Evolutionary conservation across 345 rosid species (phyloP), one percentile per base, ranked within the genome.

Genomic region (Lepidium didymum): DNA sequence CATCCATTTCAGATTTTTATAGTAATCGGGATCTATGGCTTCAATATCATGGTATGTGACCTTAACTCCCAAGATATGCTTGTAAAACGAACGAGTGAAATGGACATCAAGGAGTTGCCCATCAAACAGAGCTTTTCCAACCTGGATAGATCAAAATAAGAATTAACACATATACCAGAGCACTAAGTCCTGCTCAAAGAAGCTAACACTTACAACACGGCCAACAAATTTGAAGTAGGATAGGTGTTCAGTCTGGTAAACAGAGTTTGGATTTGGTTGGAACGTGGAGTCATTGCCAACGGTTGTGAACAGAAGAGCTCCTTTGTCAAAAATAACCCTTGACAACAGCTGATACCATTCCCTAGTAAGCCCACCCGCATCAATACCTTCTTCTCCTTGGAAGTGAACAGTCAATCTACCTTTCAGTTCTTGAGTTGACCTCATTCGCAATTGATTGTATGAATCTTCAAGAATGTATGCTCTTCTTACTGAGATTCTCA

Each of bases 361-460:
- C 84, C 99, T 87, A 49, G 99, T 90, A 72, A 94, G 97, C 57
- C 99, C 99, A 77, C 99, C 97, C 0, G 99, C 99, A 82, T 94
- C 99, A 74, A 94, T 90, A 47, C 99, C 99, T 81, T 90, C 96
- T 77, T 94, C 97, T 68, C 97, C 96, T 82, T 94, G 99, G 78
- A 94, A 94, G 65, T 90, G 87, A 58, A 94, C 95, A 40, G 89
- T 94, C 76, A 90, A 71, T 77, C 99, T 82, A 68, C 99, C 99
- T 81, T 87, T 94, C 79, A 94, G 73, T 78, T 94, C 97, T 62
- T 80, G 85, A 51, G 83, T 82, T 56, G 95, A 78, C 62, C 92
- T 81, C 97, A 94, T 45, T 25, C 99, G 88, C 74, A 94, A 77
- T 69, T 94, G 99, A 78, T 90, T 94, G 67, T 94, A 94, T 40